Percentiles rank a stretch among this genome's conserved stretches.
These are phyloP conservation scores for Pseudopyricularia javanii DNA, from an alignment of 2,329 filamentous ascomycete genomes.

Conservation along the genomic window DNA sequence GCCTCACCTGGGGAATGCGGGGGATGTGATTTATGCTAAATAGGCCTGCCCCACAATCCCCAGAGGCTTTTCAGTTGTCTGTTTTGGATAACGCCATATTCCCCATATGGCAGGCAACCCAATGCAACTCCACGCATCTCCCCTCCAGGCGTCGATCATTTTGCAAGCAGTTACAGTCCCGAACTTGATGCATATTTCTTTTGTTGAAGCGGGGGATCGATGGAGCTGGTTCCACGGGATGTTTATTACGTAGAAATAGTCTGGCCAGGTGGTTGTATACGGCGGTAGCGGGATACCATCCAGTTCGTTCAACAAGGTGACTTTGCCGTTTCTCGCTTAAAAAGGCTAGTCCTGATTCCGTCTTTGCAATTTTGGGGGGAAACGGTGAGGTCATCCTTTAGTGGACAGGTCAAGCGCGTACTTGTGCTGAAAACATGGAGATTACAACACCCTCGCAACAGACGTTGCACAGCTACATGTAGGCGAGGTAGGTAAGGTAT, in stretches of 20 bases:
- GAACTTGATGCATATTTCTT: background rate
- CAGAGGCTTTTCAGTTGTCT: background rate
- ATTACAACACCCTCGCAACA: no score
- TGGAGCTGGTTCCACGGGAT: no score
- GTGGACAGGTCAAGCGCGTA: no score
- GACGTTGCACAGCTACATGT: background rate
- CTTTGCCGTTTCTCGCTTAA: no score
- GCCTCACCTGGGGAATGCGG: background rate
- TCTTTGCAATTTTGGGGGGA: no score
- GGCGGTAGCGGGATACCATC: no score
- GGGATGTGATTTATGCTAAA: background rate
- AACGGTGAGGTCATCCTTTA: no score
- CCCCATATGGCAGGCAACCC: background rate
- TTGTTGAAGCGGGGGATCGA: background rate
- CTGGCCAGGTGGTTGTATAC: no score
- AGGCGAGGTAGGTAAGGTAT: background rate
- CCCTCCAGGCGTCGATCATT: background rate
- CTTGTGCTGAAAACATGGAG: no score
- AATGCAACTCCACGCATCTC: background rate
- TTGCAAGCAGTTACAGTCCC: background rate
- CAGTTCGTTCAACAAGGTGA: no score
- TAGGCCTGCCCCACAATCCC: background rate
- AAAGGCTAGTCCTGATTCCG: no score
- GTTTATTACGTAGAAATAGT: no score
- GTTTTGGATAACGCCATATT: background rate